Base-by-base conservation (phyloP, 345 rosid species). In the Cardamine resedifolia region DNA sequence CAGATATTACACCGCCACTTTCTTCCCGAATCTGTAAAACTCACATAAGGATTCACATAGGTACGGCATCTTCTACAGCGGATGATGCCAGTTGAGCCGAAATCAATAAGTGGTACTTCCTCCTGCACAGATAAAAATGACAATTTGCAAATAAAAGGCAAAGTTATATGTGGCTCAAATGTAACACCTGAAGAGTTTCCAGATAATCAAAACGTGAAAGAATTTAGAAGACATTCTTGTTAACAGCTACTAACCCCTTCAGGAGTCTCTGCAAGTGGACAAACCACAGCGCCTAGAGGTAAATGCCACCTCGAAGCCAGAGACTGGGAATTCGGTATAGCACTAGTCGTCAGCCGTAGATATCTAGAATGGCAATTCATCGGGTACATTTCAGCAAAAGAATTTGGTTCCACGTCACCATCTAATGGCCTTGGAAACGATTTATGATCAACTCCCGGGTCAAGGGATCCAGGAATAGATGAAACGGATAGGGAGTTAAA, bases 1-100 rank as follows among this genome's bases (percentile, higher is more conserved):
- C 98, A 96, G 61, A 96, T 86, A 84, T 96, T 96, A 86, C 99
- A 96, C 19, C 98, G 91, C 99, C 99, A 96, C 84, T 96, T 96
- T 76, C 97, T 86, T 82, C 99, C 99, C 68, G 92, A 84, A 83
- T 96, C 99, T 0, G 95, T 80, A 83, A 96, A 96, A 4, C 86
- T 82, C 72, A 96, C 90, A 77, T 80, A 86, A 20, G 99, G 99
- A 84, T 96, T 96, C 74, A 96, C 88, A 79, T 92, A 96, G 65
- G 99, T 92, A 44, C 99, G 96, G 71, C 98, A 92, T 82, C 97
- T 87, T 81, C 97, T 87, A 82, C 99, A 96, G 64, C 99, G 98
- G 72, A 96, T 86, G 78, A 92, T 96, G 64, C 97, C 97, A 71
- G 82, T 74, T 68, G 96, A 83, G 58, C 81, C 89, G 61, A 90